Evolutionary conservation across 495 filamentous ascomycete species (phyloP), one percentile per base, ranked within the genome.

Genomic region (Xylona heveae): DNA sequence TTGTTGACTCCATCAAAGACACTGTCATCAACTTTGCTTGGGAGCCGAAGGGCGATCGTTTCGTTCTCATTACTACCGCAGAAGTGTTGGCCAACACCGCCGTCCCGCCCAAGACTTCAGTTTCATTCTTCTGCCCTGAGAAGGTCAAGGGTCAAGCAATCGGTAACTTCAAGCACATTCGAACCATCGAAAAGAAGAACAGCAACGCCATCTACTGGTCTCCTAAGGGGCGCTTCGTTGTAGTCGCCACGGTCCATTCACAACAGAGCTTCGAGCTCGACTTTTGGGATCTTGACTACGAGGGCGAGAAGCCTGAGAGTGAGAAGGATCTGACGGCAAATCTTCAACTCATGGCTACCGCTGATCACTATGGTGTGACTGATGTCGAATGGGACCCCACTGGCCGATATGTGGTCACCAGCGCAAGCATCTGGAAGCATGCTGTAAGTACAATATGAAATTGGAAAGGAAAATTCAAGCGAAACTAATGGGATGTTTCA

Each of bases 141-240:
- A 92, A 91, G 59, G 50, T 65, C 44, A 94, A 94, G 64, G 70
- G 62, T 23, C 49, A 61, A 22, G 59, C 62, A 7, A 59, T 78
- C 13, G 88, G 88, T 31, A 93, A 91, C 62, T 97, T 93, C 66
- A 88, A 80, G 62, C 77, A 84, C 41, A 71, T 95, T 35, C 71
- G 78, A 25, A 94, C 82, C 0, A 62, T 90, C 14, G 88, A 97
- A 42, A 93, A 93, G 71, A 94, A 93, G 67, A 97, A 83, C 53
- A 91, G 74, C 66, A 97, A 97, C 46, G 90, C 78, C 33, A 95
- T 97, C 47, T 93, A 93, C 69, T 97, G 88, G 88, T 90, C 81
- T n/a, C 88, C 88, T 9, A 82, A 78, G 59, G 88, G 88, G 10
- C 71, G 88, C 12, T 94, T 97, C 47, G 83, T 92, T 27, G 68